Base-by-base conservation (phyloP, 2,329 filamentous ascomycete genomes). In the Phymatotrichopsis omnivora region DNA sequence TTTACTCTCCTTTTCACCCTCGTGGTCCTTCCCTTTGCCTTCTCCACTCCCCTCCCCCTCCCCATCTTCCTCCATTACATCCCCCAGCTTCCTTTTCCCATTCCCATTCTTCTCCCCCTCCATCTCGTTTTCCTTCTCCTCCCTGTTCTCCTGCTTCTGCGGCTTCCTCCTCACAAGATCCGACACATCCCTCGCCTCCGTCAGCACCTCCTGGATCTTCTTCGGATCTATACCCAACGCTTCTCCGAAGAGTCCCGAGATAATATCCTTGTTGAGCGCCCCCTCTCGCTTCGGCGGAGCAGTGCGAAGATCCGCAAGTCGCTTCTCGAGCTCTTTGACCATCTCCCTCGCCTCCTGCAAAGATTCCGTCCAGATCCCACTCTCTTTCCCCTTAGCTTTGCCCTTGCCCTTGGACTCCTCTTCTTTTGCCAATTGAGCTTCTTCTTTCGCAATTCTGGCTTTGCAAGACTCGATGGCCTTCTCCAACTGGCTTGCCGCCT, bases 341-440 rank as follows among this genome's bases (percentile, higher is more conserved):
- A 91, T 76, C 50, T 86, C 80, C 64, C 82, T 83, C 54, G 84
- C 80, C 51, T 91, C 82, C 42, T 69, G 64, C 50, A 91, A 81
- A 49, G 61, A 87, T 76, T 63, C 89, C 75, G 36, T 67, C 66
- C 2, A 76, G 76, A 1, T 82, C 82, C 63, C 87, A 80, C 52
- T 80, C 76, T 43, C 61, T 39, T 66, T 65, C 23, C 69, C 65
- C 66, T 75, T 55, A 47, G 57, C 41, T 44, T 64, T 48, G 51
- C 53, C 55, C 23, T 65, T 64, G 10, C 63, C 63, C n/a, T 66
- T 65, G 16, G 67, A 65, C 3, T 69, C 67, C 17, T 60, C 63
- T 42, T 69, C 66, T 33, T 74, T 71, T 12, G 33, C 29, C n/a
- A 50, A 36, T 3, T 47, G 45, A 12, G 49, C 33, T 40, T 58